phyloP scores from a whole-genome alignment of 208 protist species.

The Leishmania guyanensis region DNA sequence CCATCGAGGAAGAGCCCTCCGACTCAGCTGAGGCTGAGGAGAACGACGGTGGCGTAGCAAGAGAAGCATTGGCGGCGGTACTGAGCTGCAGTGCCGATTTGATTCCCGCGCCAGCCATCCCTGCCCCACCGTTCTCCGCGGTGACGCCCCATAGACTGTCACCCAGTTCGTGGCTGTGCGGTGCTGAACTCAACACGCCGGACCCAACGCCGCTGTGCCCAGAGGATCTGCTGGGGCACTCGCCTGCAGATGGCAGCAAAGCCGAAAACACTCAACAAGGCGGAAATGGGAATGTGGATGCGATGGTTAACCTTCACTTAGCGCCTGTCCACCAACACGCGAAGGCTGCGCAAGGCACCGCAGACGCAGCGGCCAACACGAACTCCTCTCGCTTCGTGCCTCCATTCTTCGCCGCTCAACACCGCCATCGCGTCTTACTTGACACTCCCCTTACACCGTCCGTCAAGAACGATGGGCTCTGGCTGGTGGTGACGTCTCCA shows the following conservation, averaged over 20 bases:
- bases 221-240: conserved; percentile 9
- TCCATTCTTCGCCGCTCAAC: background rate
- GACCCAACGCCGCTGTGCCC: background rate
- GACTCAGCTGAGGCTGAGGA: background rate
- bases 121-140: background rate
- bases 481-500: background rate
- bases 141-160: background rate
- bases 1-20: background rate
- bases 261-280: background rate
- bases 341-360: background rate
- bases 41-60: background rate
- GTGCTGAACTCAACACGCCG: background rate
- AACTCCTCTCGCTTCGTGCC: background rate
- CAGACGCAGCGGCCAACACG: background rate
- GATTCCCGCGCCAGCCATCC: conserved; percentile 18
- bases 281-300: background rate
- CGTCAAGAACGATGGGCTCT: background rate
- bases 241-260: background rate
- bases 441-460: background rate
- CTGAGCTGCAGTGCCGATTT: conserved; percentile 25
- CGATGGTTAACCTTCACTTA: background rate
- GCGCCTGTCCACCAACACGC: background rate
- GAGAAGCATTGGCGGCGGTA: background rate
- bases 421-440: background rate
- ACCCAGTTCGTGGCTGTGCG: background rate